Base-by-base conservation (phyloP, 495 filamentous ascomycete species). In the Hypoxylon subgilvum region DNA sequence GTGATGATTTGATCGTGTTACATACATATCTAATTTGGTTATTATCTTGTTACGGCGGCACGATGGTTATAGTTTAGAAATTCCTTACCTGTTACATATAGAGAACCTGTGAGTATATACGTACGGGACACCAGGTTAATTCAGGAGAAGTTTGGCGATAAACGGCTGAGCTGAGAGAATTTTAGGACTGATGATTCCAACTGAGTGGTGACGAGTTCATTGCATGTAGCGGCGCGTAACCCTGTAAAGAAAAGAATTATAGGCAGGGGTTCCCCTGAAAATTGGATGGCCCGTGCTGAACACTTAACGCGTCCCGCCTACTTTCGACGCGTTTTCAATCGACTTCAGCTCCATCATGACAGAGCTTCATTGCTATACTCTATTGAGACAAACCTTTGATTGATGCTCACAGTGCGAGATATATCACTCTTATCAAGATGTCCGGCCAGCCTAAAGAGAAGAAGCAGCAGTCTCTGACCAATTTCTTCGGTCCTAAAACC, bases 381-480 rank as follows among this genome's bases (percentile, higher is more conserved):
- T 14, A 17, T 17, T 13, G 18, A 38, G n/a, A 21, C 22, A 38
- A 46, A 17, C 28, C n/a, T 17, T 22, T n/a, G 47, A 21, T 44
- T 23, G 14, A 3, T 28, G 10, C 32, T 56, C 19, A 18, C 28
- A 38, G 17, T 21, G 18, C 40, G 14, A 45, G 13, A 23, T 6
- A 18, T 14, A 0, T 4, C 17, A 36, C n/a, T 42, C 38, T 28
- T 22, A 34, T 39, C 47, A 63, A 30, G 16, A 80, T 80, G 78
- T 66, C 74, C 4, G 66, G 69, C 6, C 59, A 71, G 22, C 52
- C 73, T 1, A 73, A 73, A 46, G 69, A 56, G 6, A 86, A 87
- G 71, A 90, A 87, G 65, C 91, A 96, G 68, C 82, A 88, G 52
- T 88, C 88, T 4, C 86, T 96, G 43, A 91, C 90, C 1, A 92